phyloP scores from a whole-genome alignment of 495 filamentous ascomycete species.

The Talaromyces borbonicus region DNA sequence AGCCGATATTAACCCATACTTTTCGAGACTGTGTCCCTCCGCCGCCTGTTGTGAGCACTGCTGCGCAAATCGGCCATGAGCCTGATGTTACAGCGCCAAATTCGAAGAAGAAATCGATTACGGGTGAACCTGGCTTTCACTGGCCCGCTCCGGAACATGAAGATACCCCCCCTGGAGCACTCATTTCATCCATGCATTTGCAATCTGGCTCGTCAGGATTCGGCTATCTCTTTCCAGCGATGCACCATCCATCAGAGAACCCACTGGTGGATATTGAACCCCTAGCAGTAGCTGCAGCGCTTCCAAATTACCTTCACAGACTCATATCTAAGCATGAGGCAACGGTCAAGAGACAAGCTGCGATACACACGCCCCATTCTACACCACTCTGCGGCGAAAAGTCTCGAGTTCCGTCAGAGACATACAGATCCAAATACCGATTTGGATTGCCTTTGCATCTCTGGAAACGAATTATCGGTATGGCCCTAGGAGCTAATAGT shows the following conservation, averaged over 20 bases:
- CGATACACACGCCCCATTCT: neutral
- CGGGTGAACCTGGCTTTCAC: no score
- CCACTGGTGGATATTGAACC: neutral
- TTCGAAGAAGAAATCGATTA: no score
- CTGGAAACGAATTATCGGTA: constrained; percentile 26
- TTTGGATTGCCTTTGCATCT: constrained; percentile 20
- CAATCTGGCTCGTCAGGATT: neutral
- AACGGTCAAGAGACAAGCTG: neutral
- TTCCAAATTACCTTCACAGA: neutral
- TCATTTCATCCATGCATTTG: constrained; percentile 2
- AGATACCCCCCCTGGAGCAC: neutral
- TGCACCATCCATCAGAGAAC: neutral
- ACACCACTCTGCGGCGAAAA: neutral
- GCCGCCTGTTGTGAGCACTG: no score
- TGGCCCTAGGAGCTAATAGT: constrained; percentile 20
- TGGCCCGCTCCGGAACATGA: neutral
- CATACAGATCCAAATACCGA: constrained; percentile 8
- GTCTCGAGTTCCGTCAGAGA: neutral
- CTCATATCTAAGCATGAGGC: neutral
- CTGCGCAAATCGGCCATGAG: no score
- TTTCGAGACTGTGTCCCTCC: no score
- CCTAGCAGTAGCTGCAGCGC: neutral
- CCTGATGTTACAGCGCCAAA: no score
- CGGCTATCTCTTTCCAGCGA: constrained; percentile 1
- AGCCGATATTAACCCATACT: no score